A percentile compares a stretch with the other conserved stretches of the same genome.
These are phyloP conservation scores for Chrysoporthe austroafricana DNA, from an alignment of 2,329 filamentous ascomycete species.

Conservation along the genomic window DNA sequence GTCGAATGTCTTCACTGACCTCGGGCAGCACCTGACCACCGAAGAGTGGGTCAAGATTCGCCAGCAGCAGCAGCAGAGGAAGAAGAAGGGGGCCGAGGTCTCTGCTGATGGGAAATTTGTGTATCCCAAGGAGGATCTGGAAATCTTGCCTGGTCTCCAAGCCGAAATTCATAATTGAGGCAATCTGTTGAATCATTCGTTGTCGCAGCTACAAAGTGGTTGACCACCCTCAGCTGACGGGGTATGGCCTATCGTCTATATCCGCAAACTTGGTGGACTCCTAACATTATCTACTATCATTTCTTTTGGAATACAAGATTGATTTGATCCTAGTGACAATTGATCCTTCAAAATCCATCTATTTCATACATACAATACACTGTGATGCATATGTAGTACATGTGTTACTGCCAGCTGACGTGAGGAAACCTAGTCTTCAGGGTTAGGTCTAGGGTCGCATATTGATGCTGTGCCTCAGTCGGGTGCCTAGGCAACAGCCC, in stretches of 20 bases:
- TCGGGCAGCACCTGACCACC: slow-evolving; percentile 45
- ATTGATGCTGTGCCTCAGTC: background rate
- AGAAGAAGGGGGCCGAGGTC: slow-evolving; percentile 39
- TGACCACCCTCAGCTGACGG: background rate
- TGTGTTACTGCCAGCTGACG: too few species aligned
- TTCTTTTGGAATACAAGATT: background rate
- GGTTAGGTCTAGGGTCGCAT: too few species aligned
- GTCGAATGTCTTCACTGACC: slow-evolving; percentile 43
- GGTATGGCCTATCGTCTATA: background rate
- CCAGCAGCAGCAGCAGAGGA: slow-evolving; percentile 47
- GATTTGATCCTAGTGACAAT: background rate
- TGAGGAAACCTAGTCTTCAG: too few species aligned
- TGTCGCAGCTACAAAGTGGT: background rate
- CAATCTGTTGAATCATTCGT: too few species aligned
- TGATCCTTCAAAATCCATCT: background rate
- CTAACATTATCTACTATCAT: too few species aligned
- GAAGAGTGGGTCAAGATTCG: slow-evolving; percentile 46
- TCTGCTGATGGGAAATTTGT: slow-evolving; percentile 42
- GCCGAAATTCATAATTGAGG: slow-evolving; percentile 43
- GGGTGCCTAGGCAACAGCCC: background rate
- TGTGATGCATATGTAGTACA: background rate
- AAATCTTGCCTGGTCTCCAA: slow-evolving; percentile 46
- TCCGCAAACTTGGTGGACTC: too few species aligned
- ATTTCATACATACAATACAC: background rate
- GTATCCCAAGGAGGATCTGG: slow-evolving; percentile 41